Evolutionary conservation across 352 stramenopile species (phyloP).

Genomic region (Pythium pyrilobum): DNA sequence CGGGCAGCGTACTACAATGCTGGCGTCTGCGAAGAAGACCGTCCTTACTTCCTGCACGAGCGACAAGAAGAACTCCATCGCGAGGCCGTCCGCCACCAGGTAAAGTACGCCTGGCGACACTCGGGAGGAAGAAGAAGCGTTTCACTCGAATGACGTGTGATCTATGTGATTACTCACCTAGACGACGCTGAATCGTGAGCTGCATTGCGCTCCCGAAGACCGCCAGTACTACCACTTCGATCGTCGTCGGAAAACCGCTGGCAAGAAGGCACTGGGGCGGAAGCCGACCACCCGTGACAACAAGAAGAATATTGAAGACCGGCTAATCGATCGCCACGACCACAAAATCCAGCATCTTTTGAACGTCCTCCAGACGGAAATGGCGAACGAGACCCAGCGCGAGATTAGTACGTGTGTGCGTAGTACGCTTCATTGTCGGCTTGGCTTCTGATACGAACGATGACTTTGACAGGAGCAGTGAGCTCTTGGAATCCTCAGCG

Average conservation of each 20-base stretch:
- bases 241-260: conserved; percentile 19
- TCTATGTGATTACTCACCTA: not conserved
- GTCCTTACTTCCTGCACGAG: conserved; percentile 14
- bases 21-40: conserved; percentile 13
- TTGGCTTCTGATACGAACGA: too few species aligned
- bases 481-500: conserved; percentile 18
- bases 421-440: not conserved
- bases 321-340: conserved; percentile 41
- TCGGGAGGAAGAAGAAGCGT: too few species aligned
- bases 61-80: conserved; percentile 6
- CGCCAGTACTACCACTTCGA: conserved; percentile 46
- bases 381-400: conserved; percentile 46
- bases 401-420: conserved; percentile 41
- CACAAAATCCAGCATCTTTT: conserved; percentile 56
- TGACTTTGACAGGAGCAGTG: conserved; percentile 11
- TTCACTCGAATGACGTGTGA: not conserved
- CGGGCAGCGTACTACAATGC: conserved; percentile 2
- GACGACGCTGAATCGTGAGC: conserved; percentile 29
- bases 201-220: conserved; percentile 45
- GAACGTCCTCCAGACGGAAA: conserved; percentile 51
- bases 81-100: not conserved
- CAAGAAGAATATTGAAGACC: not conserved
- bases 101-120: not conserved
- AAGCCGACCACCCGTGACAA: not conserved
- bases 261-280: not conserved